phyloP scores from a whole-genome alignment of 192 early-diverging fungal species.

The Coemansia sp. region DNA sequence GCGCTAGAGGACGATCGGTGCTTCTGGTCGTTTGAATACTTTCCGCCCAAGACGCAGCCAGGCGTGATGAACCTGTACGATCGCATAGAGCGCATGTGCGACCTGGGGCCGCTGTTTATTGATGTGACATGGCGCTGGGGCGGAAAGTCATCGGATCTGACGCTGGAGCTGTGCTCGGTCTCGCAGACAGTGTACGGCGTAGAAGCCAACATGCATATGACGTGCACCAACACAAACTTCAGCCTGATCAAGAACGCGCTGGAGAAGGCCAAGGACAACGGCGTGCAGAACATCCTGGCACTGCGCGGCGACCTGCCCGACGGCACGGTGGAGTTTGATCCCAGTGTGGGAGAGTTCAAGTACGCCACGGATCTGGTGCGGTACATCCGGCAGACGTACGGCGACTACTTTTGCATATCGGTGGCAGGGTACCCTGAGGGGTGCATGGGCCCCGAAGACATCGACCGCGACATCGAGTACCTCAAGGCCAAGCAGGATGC shows the following conservation, averaged over 20 bases:
- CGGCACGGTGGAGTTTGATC: conserved; percentile 75
- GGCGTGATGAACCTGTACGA: conserved; percentile 96
- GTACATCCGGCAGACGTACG: conserved; percentile 86
- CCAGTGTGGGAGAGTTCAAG: conserved; percentile 81
- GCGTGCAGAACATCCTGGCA: conserved; percentile 96
- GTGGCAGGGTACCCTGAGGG: conserved; percentile 98
- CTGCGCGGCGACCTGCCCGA: conserved; percentile 92
- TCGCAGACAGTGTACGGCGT: conserved; percentile 92
- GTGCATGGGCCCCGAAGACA: conserved; percentile 72
- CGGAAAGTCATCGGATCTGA: conserved; percentile 82
- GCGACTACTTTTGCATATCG: conserved; percentile 93
- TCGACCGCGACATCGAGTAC: conserved; percentile 72
- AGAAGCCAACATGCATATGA: conserved; percentile 97
- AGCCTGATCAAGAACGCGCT: conserved; percentile 85
- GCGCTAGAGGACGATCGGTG: conserved; percentile 66
- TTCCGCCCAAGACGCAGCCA: conserved; percentile 92
- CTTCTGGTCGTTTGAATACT: conserved; percentile 95
- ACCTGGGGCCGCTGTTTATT: conserved; percentile 81
- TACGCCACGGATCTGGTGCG: conserved; percentile 86
- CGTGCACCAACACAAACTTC: conserved; percentile 95
- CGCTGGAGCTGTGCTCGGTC: conserved; percentile 82
- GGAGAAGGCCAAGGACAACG: conserved; percentile 83
- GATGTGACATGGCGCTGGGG: conserved; percentile 93
- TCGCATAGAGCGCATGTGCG: conserved; percentile 95
- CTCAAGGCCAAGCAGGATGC: conserved; percentile 89